Evolutionary conservation across 2,329 filamentous ascomycete species (phyloP).

Genomic region (Sporothrix globosa): DNA sequence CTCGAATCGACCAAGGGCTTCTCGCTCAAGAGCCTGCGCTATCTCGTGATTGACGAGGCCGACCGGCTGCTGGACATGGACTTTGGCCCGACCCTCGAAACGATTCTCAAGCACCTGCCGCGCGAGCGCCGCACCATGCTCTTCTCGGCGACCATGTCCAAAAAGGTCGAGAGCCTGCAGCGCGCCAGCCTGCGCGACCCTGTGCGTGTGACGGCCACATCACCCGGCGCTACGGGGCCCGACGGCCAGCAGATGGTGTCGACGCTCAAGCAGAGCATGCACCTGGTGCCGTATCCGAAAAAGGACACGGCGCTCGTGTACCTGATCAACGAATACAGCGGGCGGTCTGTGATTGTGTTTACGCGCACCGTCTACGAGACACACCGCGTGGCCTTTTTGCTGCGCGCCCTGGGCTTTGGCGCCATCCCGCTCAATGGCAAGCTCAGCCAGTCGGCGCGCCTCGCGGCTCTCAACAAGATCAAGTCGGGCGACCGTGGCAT

Average conservation of each 20-base stretch:
- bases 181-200: slow-evolving; percentile 78
- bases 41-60: slow-evolving; percentile 93
- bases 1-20: slow-evolving; percentile 97
- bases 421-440: slow-evolving; percentile 94
- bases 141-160: slow-evolving; percentile 75
- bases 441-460: slow-evolving; percentile 80
- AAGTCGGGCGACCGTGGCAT: slow-evolving; percentile 78
- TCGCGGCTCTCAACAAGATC: slow-evolving; percentile 91
- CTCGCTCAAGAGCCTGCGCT: slow-evolving; percentile 75
- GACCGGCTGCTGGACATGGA: slow-evolving; percentile 76
- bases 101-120: slow-evolving; percentile 85
- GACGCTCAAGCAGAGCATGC: slow-evolving; percentile 81
- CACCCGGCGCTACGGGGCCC: not conserved
- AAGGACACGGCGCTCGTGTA: slow-evolving; percentile 92
- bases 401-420: slow-evolving; percentile 82
- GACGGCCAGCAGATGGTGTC: slow-evolving; percentile 84
- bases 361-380: slow-evolving; percentile 90
- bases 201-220: slow-evolving; percentile 24
- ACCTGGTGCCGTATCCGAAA: slow-evolving; percentile 82
- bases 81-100: slow-evolving; percentile 53
- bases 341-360: slow-evolving; percentile 88
- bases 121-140: slow-evolving; percentile 79
- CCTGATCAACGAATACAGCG: slow-evolving; percentile 81
- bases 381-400: slow-evolving; percentile 79
- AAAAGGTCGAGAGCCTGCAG: slow-evolving; percentile 90